Base-by-base conservation (phyloP, 2,329 filamentous ascomycete species). In the Talaromyces sp. region DNA sequence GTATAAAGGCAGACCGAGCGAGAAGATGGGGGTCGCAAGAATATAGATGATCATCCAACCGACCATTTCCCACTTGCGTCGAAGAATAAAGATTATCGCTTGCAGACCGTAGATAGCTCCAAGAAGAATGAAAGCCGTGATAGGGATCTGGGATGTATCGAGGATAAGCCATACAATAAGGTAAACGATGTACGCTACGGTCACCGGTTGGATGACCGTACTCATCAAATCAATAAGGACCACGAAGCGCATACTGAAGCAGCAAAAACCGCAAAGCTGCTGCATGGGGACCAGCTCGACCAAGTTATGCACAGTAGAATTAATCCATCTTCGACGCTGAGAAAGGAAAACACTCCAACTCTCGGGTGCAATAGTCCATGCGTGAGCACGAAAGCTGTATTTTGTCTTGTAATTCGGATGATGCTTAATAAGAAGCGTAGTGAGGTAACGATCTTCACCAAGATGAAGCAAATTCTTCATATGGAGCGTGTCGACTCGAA, bases 11-110 rank as follows among this genome's bases (percentile, higher is more conserved):
- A 99, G 85, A 66, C 86, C 93, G 68, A 96, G 92, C 50, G 91
- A 89, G 84, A 97, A 99, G 69, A 99, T 87, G 0, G 94, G 94
- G 67, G 96, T 90, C 63, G 95, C 94, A 35, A 95, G 68, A 66
- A 99, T 86, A 79, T 99, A 99, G 68, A 99, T 88, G 70, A 99
- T 84, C 93, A 99, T 97, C 95, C 95, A 99, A 41, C 94, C 95
- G 71, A 99, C 90, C 94, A 98, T 98, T 78, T 99, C 94, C 95
- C 95, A 99, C 82, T 97, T 97, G 73, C 94, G 90, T 66, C 92
- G 90, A 64, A 97, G 75, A 73, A 98, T 97, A 83, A 99, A 99
- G 77, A 99, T 97, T 74, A 98, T 89, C 50, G 91, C 94, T 74
- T 99, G 95, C 14, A 99, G 82, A 87, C 95, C 95, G 77, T 98